Evolutionary conservation across 169 alveolate species (phyloP).

Genomic region (Eimeria nieschulzi): DNA sequence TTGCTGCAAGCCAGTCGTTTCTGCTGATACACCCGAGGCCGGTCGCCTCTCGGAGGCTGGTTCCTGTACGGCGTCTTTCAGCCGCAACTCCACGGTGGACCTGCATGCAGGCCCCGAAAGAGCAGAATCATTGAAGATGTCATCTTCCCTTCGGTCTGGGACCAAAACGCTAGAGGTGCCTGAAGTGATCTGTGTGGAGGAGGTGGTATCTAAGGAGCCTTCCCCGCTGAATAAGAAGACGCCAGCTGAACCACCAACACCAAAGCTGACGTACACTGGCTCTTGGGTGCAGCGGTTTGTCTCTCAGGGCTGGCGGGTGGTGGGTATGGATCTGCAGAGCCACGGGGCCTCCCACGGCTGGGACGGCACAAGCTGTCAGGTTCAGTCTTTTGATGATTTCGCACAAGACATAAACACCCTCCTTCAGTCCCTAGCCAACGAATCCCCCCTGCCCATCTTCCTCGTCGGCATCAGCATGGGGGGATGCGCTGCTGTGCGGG

Average conservation of each 20-base stretch:
- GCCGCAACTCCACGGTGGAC: too few species aligned
- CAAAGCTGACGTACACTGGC: neutral
- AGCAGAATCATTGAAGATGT: too few species aligned
- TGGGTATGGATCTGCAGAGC: conserved; percentile 25
- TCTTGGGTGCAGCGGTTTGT: conserved; percentile 35
- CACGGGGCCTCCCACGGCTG: conserved; percentile 1
- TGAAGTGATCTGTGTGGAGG: too few species aligned
- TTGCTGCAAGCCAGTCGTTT: conserved; percentile 11
- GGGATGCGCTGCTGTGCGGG: neutral
- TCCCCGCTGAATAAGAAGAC: too few species aligned
- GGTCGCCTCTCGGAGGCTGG: too few species aligned
- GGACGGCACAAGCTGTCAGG: neutral
- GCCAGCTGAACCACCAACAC: neutral
- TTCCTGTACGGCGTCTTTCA: too few species aligned
- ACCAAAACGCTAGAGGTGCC: too few species aligned
- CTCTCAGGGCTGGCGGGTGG: conserved; percentile 4
- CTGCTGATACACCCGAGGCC: neutral
- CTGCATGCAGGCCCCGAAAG: too few species aligned
- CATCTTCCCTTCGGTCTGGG: too few species aligned
- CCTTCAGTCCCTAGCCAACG: conserved; percentile 32
- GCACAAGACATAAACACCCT: neutral
- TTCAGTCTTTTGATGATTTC: neutral
- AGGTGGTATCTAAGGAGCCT: too few species aligned
- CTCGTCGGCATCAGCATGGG: neutral
- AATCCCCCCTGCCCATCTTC: conserved; percentile 18